A percentile compares a stretch with the other conserved stretches of the same genome.
These are phyloP conservation scores for Rhodotorula taiwanensis DNA, from an alignment of 768 basidiomycete species.

Conservation along the genomic window DNA sequence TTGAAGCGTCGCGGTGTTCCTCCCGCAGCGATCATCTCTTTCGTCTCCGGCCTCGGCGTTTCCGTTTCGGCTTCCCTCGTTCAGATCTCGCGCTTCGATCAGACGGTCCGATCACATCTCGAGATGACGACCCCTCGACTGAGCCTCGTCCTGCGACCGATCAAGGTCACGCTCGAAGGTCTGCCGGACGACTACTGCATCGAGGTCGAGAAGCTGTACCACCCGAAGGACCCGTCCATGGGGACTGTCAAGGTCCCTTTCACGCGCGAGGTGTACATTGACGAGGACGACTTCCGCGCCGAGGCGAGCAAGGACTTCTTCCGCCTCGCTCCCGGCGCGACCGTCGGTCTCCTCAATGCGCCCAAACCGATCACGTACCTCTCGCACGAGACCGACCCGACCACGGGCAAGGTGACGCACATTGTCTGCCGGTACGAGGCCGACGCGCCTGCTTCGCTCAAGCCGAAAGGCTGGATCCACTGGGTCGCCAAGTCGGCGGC, in stretches of 20 bases:
- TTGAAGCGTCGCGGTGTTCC: constrained; percentile 90
- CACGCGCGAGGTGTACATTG: constrained; percentile 83
- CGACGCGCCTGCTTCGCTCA: constrained; percentile 52
- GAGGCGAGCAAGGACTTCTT: constrained; percentile 83
- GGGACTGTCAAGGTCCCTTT: constrained; percentile 77
- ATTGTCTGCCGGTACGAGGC: constrained; percentile 67
- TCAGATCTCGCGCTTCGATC: constrained; percentile 82
- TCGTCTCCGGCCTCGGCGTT: constrained; percentile 90
- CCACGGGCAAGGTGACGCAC: constrained; percentile 67
- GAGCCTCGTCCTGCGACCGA: constrained; percentile 80
- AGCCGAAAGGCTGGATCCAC: constrained; percentile 90
- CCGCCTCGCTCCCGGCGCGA: constrained; percentile 94
- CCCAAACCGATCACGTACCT: constrained; percentile 87
- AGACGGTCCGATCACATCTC: constrained; percentile 76
- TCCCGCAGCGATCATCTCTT: constrained; percentile 88
- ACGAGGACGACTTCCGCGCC: constrained; percentile 82
- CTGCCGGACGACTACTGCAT: constrained; percentile 74
- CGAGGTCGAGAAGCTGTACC: constrained; percentile 81
- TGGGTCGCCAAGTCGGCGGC: constrained; percentile 84
- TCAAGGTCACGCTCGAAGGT: constrained; percentile 88
- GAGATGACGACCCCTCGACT: constrained; percentile 81
- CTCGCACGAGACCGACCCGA: constrained; percentile 71
- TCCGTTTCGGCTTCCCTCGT: constrained; percentile 77
- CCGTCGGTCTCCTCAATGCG: constrained; percentile 90
- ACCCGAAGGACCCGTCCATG: constrained; percentile 84